Evolutionary conservation across 768 basidiomycete genomes (phyloP), one percentile per base, ranked within the genome.

Genomic region (Rhizopogon rudus): DNA sequence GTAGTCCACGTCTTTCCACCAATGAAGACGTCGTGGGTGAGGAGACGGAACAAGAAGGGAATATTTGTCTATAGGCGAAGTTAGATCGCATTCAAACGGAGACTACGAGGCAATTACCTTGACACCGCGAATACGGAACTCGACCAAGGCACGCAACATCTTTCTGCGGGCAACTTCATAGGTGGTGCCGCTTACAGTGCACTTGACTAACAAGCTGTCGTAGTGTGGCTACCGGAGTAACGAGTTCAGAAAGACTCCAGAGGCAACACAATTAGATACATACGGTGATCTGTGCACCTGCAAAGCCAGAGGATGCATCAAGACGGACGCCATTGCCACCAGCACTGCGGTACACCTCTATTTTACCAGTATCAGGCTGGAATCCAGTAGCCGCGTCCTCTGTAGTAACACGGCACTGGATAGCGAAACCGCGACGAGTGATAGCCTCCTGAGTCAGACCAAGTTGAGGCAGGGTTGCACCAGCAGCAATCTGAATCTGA

Each of bases 401-500:
- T 25, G 97, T 98, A 42, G 97, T 98, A 72, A 99, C 81, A 74
- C 97, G 95, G 72, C 94, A 97, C 68, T 99, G 97, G 57, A 99
- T 98, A 2, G 97, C 96, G 68, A 91, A 98, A 35, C 97, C 97
- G 56, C 97, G 89, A 73, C 92, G 93, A 57, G 87, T 87, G 70
- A 99, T 93, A 52, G 93, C 89, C 29, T 98, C 95, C 72, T 98
- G 97, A 3, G 91, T 92, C 50, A 99, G 78, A 54, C 97, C 97
- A 58, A 98, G 87, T 68, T 97, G 93, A 8, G 93, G 86, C 43
- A 98, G 84, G 44, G 94, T 91, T 6, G 95, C 97, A 52, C 97
- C 97, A 50, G 94, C 97, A n/a, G 96, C 96, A 64, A 99, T 98
- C 75, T 98, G 97, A 62, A 99, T 98, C 73, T 98, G 97, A 17